Conservation (phyloP, 192 early-diverging fungal species). For the Phlyctochytrium planicorne region DNA sequence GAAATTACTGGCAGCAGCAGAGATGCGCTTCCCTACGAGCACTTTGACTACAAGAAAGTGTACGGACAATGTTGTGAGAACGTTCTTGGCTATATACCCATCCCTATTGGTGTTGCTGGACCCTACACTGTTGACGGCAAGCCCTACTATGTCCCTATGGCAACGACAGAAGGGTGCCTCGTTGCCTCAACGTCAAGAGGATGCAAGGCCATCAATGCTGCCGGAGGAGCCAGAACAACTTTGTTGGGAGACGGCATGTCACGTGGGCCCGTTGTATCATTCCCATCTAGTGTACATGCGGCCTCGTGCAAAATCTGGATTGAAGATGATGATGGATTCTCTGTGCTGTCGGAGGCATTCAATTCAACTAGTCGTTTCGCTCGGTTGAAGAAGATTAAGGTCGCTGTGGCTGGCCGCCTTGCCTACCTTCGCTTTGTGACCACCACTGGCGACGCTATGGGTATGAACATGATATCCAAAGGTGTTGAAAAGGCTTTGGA, state of each 20-base stretch:
- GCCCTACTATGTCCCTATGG: slow-evolving; percentile 86
- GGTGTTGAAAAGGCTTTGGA: slow-evolving; percentile 83
- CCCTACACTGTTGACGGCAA: slow-evolving; percentile 82
- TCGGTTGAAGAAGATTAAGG: slow-evolving; percentile 76
- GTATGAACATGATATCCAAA: slow-evolving; percentile 99
- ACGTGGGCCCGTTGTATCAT: too few relatives aligned
- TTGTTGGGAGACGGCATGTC: too few relatives aligned
- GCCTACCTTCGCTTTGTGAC: slow-evolving; percentile 88
- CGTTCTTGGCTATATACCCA: slow-evolving; percentile 89
- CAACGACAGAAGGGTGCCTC: slow-evolving; percentile 89
- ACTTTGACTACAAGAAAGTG: slow-evolving; percentile 88
- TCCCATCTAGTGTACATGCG: slow-evolving; percentile 67
- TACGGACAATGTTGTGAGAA: slow-evolving; percentile 95
- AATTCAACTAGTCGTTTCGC: slow-evolving; percentile 89
- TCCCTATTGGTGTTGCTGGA: slow-evolving; percentile 91
- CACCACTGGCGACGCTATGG: slow-evolving; percentile 94
- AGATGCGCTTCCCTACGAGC: slow-evolving; percentile 66
- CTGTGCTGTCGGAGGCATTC: slow-evolving; percentile 71
- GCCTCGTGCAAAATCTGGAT: slow-evolving; percentile 72
- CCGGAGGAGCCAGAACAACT: too few relatives aligned
- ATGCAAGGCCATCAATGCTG: slow-evolving; percentile 89
- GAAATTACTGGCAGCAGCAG: slow-evolving; percentile 13
- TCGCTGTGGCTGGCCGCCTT: slow-evolving; percentile 77
- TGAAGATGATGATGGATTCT: slow-evolving; percentile 59
- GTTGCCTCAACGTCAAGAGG: slow-evolving; percentile 90